Evolutionary conservation across 345 rosid species (phyloP).

Genomic region (Clausena lansium): DNA sequence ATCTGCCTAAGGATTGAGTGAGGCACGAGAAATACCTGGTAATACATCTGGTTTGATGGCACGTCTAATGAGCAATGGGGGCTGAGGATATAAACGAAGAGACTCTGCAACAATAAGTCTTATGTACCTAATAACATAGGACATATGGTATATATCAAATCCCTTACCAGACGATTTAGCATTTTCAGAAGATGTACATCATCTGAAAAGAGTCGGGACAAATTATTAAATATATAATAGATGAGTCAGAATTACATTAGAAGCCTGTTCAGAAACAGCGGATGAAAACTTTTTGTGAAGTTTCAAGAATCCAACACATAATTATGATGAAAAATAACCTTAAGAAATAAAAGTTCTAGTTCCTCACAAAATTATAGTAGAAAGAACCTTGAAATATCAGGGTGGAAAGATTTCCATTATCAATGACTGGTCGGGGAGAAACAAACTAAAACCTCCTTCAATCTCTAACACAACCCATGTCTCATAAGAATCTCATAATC

Average conservation of each 20-base stretch:
- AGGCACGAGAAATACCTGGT: conserved; percentile 53
- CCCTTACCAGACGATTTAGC: neutral
- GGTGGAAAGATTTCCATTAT: neutral
- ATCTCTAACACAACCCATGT: neutral
- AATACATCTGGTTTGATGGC: conserved; percentile 63
- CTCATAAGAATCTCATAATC: neutral
- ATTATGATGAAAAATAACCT: too few relatives aligned
- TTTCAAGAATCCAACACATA: neutral
- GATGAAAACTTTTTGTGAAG: neutral
- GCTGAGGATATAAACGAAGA: conserved; percentile 93
- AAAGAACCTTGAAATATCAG: neutral
- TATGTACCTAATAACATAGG: conserved; percentile 54
- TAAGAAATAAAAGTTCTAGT: neutral
- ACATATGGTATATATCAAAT: neutral
- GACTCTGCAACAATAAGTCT: conserved; percentile 79
- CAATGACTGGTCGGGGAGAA: neutral
- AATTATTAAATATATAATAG: neutral
- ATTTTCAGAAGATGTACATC: neutral
- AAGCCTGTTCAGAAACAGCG: neutral
- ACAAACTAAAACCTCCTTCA: neutral
- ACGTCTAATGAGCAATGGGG: conserved; percentile 87
- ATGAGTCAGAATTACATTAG: neutral
- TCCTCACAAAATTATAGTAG: neutral
- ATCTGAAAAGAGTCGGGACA: neutral
- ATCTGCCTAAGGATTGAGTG: neutral